Evolutionary conservation across 2,329 filamentous ascomycete species (phyloP).

Genomic region (Periconia macrospinosa): DNA sequence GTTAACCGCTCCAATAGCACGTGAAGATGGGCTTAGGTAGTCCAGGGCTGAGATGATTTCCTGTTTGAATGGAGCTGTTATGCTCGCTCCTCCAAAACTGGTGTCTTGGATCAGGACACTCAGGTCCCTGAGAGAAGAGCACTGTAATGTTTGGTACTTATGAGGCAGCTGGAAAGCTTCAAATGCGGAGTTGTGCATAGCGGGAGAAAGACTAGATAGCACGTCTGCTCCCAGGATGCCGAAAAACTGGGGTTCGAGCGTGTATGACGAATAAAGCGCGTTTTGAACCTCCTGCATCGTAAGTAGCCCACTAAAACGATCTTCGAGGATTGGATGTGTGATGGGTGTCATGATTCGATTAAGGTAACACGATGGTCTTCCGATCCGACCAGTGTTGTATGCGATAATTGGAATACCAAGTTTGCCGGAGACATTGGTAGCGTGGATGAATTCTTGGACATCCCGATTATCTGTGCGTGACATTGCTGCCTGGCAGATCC

Average conservation of each 20-base stretch:
- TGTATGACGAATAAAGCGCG: slow-evolving; percentile 67
- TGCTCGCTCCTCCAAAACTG: slow-evolving; percentile 71
- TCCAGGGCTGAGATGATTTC: slow-evolving; percentile 67
- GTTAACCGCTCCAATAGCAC: slow-evolving; percentile 75
- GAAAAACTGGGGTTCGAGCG: slow-evolving; percentile 70
- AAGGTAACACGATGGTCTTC: slow-evolving; percentile 67
- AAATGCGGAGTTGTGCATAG: slow-evolving; percentile 76
- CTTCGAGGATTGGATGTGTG: slow-evolving; percentile 50
- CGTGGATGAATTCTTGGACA: background rate
- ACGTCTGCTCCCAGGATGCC: slow-evolving; percentile 75
- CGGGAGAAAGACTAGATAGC: slow-evolving; percentile 72
- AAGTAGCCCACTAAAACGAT: slow-evolving; percentile 48
- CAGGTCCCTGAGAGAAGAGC: slow-evolving; percentile 64
- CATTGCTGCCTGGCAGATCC: background rate
- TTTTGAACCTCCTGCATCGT: slow-evolving; percentile 66
- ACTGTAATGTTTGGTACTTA: slow-evolving; percentile 65
- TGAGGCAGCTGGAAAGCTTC: slow-evolving; percentile 69
- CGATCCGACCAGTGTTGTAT: slow-evolving; percentile 66
- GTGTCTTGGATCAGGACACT: slow-evolving; percentile 65
- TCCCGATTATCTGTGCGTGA: background rate
- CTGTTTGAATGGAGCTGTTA: slow-evolving; percentile 74
- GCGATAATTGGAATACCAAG: slow-evolving; percentile 58
- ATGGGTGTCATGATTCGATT: slow-evolving; percentile 68
- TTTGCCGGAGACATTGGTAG: background rate
- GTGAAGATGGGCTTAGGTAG: slow-evolving; percentile 70